Evolutionary conservation across 2,329 filamentous ascomycete genomes (phyloP).

Genomic region (Aureobasidium sp.): DNA sequence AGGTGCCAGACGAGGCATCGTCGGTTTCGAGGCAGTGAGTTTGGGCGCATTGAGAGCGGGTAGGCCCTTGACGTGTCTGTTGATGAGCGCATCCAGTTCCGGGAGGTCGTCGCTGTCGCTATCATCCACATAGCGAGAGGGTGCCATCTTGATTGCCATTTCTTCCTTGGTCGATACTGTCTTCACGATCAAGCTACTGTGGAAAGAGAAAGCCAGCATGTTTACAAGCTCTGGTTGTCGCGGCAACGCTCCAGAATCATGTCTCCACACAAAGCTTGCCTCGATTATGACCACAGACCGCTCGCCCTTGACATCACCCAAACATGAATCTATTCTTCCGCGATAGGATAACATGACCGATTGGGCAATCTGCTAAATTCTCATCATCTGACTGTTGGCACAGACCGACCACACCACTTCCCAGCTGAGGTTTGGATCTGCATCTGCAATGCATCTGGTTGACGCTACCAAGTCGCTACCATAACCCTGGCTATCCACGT

Average conservation of each 20-base stretch:
- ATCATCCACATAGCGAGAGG: background rate
- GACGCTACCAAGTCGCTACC: background rate
- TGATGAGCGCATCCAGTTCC: conserved; percentile 19
- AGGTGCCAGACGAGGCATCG: background rate
- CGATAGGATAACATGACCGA: too few relatives aligned
- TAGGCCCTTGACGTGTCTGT: conserved; percentile 15
- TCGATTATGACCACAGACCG: background rate
- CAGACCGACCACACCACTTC: background rate
- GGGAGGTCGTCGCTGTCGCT: conserved; percentile 16
- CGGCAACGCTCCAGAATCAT: background rate
- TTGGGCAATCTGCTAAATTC: background rate
- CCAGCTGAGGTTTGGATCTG: background rate
- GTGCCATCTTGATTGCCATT: conserved; percentile 4
- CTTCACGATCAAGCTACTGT: background rate
- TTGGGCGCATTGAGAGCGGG: background rate
- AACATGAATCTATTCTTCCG: background rate
- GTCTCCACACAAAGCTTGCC: background rate
- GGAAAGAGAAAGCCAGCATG: background rate
- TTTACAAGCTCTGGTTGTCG: background rate
- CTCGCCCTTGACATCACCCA: background rate
- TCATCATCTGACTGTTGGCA: background rate
- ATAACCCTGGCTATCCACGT: conserved; percentile 7
- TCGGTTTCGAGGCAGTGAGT: background rate
- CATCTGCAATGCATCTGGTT: background rate
- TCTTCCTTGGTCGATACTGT: background rate